These are phyloP conservation scores for Candida odintsovae DNA, from an alignment of 805 yeast species.

Conservation along the genomic window DNA sequence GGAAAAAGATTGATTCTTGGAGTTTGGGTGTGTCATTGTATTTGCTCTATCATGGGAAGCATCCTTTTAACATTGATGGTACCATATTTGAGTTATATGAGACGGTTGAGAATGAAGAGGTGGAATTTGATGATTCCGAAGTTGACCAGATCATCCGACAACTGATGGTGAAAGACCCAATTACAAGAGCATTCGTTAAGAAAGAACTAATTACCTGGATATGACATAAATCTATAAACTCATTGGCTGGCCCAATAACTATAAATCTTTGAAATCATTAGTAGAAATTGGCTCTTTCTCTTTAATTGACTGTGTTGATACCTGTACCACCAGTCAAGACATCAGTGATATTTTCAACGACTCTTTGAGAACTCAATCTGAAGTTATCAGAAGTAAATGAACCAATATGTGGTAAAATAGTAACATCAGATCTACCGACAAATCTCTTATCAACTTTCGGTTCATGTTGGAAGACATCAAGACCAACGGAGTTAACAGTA, in stretches of 20 bases:
- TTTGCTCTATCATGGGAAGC: not conserved
- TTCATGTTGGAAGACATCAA: constrained; percentile 67
- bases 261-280: too few relatives aligned
- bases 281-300: too few relatives aligned
- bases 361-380: constrained; percentile 42
- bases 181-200: not conserved
- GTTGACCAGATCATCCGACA: not conserved
- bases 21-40: not conserved
- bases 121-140: not conserved
- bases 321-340: constrained; percentile 14
- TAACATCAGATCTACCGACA: constrained; percentile 53
- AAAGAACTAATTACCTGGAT: not conserved
- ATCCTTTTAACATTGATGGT: not conserved
- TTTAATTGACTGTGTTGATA: constrained; percentile 6
- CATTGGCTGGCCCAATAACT: not conserved
- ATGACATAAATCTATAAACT: not conserved
- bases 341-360: constrained; percentile 46
- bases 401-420: constrained; percentile 68
- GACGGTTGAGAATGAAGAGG: not conserved
- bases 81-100: not conserved
- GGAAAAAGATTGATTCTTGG: not conserved
- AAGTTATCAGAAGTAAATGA: constrained; percentile 57
- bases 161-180: not conserved
- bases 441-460: constrained; percentile 49
- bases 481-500: constrained; percentile 58